These are phyloP conservation scores for Ophiostoma sp. DNA, from an alignment of 2,329 filamentous ascomycete genomes.

Conservation along the genomic window DNA sequence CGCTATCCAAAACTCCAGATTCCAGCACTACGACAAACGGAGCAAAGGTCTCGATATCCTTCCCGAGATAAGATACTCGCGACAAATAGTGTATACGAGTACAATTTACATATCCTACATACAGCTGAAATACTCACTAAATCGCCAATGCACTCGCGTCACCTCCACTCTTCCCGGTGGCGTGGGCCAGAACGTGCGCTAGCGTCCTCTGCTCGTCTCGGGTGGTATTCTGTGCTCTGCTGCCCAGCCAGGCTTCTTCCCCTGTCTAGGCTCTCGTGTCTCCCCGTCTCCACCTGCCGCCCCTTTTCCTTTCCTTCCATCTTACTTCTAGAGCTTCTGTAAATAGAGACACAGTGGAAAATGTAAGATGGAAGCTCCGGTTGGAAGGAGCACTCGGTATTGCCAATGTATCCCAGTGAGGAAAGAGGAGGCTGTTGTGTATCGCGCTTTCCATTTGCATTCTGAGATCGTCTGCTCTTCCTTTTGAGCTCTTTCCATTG, in stretches of 20 bases:
- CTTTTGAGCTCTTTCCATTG: not conserved
- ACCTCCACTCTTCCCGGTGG: slow-evolving; percentile 13
- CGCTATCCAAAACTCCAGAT: not conserved
- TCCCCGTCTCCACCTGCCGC: slow-evolving; percentile 8
- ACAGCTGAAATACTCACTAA: not conserved
- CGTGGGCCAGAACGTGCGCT: slow-evolving; percentile 16
- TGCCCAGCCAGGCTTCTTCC: not conserved
- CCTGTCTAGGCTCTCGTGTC: slow-evolving; percentile 4
- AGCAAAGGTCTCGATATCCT: not conserved
- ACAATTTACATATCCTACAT: not conserved
- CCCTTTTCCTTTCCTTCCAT: slow-evolving; percentile 11
- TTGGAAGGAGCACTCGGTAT: not conserved
- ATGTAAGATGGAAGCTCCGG: not conserved
- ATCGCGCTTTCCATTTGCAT: not conserved
- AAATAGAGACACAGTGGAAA: not conserved
- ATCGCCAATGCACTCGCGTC: not conserved
- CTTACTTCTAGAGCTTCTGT: slow-evolving; percentile 12
- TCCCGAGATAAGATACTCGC: not conserved
- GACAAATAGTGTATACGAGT: no score
- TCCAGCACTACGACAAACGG: not conserved
- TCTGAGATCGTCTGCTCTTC: not conserved
- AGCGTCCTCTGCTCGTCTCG: slow-evolving; percentile 7
- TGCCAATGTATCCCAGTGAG: not conserved
- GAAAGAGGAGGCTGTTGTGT: not conserved
- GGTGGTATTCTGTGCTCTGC: not conserved